phyloP scores from a whole-genome alignment of 768 basidiomycete species.

The Coprinellus micaceus region DNA sequence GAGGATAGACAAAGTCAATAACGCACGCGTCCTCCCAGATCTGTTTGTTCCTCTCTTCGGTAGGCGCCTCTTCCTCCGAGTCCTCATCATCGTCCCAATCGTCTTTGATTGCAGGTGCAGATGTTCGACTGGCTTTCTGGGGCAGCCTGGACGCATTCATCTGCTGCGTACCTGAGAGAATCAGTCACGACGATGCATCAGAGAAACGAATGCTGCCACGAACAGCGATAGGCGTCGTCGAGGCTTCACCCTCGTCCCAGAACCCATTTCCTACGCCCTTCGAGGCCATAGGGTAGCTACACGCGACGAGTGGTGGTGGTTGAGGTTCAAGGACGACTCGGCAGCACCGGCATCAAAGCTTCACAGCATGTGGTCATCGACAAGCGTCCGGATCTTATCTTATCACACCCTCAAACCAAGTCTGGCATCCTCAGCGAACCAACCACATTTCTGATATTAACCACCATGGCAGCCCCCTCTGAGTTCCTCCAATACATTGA shows the following conservation, averaged over 20 bases:
- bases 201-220: background rate
- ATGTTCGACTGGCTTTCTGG: constrained; percentile 7
- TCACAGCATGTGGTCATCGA: background rate
- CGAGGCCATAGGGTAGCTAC: background rate
- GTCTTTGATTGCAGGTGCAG: constrained; percentile 17
- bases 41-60: constrained; percentile 42
- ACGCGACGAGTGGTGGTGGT: no score
- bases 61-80: constrained; percentile 6
- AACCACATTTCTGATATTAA: constrained; percentile 3
- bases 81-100: constrained; percentile 31
- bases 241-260: background rate
- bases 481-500: constrained; percentile 59
- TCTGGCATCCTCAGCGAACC: background rate
- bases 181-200: background rate
- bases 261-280: background rate
- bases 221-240: background rate
- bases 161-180: background rate
- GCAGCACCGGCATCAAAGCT: no score
- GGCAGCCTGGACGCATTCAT: background rate
- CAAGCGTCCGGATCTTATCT: constrained; percentile 1
- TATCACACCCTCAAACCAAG: background rate
- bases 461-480: constrained; percentile 45
- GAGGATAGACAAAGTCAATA: background rate
- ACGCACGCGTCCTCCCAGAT: constrained; percentile 75
- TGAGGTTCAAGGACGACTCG: no score